Conservation (phyloP, 495 filamentous ascomycete genomes). For the Penicillium bovifimosum region DNA sequence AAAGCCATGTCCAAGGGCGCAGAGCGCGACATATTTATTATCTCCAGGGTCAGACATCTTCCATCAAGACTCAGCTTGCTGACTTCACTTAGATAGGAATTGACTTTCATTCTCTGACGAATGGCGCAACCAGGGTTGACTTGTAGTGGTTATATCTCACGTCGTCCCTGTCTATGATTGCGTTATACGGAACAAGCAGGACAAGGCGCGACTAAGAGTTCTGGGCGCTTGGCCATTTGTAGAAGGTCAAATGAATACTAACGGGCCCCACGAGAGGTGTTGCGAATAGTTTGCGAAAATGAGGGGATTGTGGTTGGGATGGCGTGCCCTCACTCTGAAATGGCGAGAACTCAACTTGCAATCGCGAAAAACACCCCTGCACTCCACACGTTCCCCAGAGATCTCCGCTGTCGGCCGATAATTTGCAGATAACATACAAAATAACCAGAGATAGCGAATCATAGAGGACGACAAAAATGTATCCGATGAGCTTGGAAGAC, state of each 20-base stretch:
- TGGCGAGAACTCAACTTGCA: constrained; percentile 6
- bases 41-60: neutral
- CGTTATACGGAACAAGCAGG: constrained; percentile 18
- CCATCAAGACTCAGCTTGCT: neutral
- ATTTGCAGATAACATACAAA: too few species aligned
- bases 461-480: neutral
- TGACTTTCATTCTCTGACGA: constrained; percentile 1
- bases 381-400: neutral
- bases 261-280: neutral
- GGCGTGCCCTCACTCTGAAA: constrained; percentile 4
- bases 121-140: constrained; percentile 1
- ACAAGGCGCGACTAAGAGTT: constrained; percentile 1
- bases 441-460: neutral
- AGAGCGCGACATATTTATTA: constrained; percentile 6
- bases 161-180: constrained; percentile 24
- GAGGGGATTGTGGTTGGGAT: neutral
- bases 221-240: neutral
- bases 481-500: neutral
- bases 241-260: neutral
- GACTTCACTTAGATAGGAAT: neutral
- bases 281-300: neutral
- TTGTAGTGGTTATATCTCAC: constrained; percentile 20
- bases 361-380: neutral
- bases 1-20: neutral
- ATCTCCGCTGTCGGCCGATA: neutral